Evolutionary conservation across 805 yeast genomes (phyloP), one percentile per base, ranked within the genome.

Genomic region (Kockiozyma suomiensis): DNA sequence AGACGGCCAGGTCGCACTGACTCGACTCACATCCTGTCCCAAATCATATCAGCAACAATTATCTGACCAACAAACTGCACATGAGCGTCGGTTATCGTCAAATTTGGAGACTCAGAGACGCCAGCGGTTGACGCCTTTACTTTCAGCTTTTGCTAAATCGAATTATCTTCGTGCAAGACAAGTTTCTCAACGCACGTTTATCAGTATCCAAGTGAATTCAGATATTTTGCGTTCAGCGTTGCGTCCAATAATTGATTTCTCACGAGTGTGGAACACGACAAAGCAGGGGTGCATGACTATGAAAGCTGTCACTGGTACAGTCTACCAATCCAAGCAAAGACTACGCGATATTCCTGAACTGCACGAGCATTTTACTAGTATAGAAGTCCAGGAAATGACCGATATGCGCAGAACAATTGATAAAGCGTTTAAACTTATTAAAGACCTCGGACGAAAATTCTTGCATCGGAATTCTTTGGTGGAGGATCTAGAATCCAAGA

Each of bases 121-220:
- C 6, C 51, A 35, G 21, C 40, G 41, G 26, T 25, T 48, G 25
- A 48, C 51, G 13, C 51, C 51, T 13, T 13, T 48, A 23, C 41
- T 48, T 7, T 30, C 38, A 30, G 51, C 51, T 7, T 48, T 48
- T 48, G 38, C 41, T 10, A 48, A 33, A 19, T 48, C 51, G 30
- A 48, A 30, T 25, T 35, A 48, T 35, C 33, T 48, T 8, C 33
- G 35, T 12, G 51, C 51, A 33, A 48, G 40, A 33, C 41, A 48
- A 48, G 51, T 48, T 2, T 48, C 51, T 32, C 51, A 48, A 28
- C 51, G 51, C 2, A 35, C 51, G 23, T 48, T 48, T 15, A 48
- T 48, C 41, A 35, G 28, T 17, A 32, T 48, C 5, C 51, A 48
- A 35, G 41, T 48, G 1, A 48, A 48, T 28, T 48, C 51, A 13